These are phyloP conservation scores for Macaranga tanarius DNA, from an alignment of 441 rosid genomes.

Conservation along the genomic window DNA sequence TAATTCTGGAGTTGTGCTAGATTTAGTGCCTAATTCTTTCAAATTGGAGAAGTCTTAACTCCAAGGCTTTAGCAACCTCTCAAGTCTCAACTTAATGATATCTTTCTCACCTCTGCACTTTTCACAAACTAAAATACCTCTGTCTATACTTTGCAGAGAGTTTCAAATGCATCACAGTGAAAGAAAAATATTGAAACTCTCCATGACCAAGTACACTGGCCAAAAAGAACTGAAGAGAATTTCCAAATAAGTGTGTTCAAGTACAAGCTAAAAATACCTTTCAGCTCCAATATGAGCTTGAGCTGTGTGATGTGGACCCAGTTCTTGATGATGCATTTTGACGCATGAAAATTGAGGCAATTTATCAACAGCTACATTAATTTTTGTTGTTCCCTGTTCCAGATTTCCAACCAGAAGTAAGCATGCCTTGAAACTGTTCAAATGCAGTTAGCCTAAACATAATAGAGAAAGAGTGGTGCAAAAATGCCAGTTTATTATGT, in stretches of 20 bases:
- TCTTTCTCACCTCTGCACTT: not conserved
- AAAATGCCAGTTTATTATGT: not conserved
- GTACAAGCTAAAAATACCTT: constrained; percentile 42
- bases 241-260: not conserved
- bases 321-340: constrained; percentile 50
- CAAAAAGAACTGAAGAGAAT: not conserved
- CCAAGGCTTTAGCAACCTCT: not conserved
- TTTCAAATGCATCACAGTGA: not conserved
- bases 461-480: not conserved
- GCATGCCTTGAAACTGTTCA: not conserved
- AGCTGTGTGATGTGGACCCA: constrained; percentile 81
- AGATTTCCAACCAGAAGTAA: not conserved
- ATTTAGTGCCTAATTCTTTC: not conserved
- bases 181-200: not conserved
- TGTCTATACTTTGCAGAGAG: not conserved
- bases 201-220: not conserved
- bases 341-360: constrained; percentile 76
- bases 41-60: not conserved
- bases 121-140: not conserved
- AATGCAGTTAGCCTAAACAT: not conserved
- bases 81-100: not conserved
- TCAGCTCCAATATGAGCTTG: constrained; percentile 92
- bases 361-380: constrained; percentile 76
- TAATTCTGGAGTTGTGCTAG: not conserved
- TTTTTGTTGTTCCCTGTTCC: constrained; percentile 84